These are phyloP conservation scores for Cinchona pubescens DNA, from an alignment of 257 asterid genomes.

Conservation along the genomic window DNA sequence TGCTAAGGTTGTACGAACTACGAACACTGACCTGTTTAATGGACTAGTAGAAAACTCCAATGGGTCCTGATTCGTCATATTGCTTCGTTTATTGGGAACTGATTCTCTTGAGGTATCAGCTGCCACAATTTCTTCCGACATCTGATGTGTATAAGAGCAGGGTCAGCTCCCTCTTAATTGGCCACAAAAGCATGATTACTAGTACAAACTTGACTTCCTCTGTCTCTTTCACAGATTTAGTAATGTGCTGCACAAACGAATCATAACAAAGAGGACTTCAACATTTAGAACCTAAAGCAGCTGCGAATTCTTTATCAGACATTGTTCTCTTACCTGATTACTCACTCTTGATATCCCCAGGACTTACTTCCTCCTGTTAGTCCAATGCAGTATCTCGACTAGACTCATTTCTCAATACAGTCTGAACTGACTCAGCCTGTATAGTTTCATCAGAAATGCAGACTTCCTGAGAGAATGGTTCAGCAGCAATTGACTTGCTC, in stretches of 20 bases:
- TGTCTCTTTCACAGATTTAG: slow-evolving; percentile 30
- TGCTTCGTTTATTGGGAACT: slow-evolving; percentile 21
- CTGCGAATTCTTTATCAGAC: slow-evolving; percentile 20
- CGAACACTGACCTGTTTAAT: slow-evolving; percentile 50
- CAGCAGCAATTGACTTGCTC: slow-evolving; percentile 35
- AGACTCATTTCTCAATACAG: slow-evolving; percentile 30
- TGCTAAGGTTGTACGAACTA: slow-evolving; percentile 6
- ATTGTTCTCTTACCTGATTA: slow-evolving; percentile 32
- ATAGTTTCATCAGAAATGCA: slow-evolving; percentile 22
- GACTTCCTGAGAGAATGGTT: slow-evolving; percentile 37
- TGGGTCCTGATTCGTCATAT: slow-evolving; percentile 31
- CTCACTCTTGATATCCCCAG: slow-evolving; percentile 19
- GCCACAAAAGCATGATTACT: slow-evolving; percentile 27
- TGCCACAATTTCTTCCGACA: neutral
- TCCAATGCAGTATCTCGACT: slow-evolving; percentile 33
- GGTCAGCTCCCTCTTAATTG: slow-evolving; percentile 33
- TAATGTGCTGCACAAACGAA: slow-evolving; percentile 31
- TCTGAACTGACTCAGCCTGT: slow-evolving; percentile 28
- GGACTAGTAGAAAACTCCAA: slow-evolving; percentile 25
- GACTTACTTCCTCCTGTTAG: slow-evolving; percentile 35
- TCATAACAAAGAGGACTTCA: slow-evolving; percentile 24
- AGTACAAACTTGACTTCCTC: slow-evolving; percentile 25
- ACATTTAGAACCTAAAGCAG: slow-evolving; percentile 33
- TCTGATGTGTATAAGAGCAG: slow-evolving; percentile 18
- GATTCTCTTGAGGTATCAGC: slow-evolving; percentile 5